Evolutionary conservation across 495 filamentous ascomycete species (phyloP).

Genomic region (Hypoxylon subgilvum): DNA sequence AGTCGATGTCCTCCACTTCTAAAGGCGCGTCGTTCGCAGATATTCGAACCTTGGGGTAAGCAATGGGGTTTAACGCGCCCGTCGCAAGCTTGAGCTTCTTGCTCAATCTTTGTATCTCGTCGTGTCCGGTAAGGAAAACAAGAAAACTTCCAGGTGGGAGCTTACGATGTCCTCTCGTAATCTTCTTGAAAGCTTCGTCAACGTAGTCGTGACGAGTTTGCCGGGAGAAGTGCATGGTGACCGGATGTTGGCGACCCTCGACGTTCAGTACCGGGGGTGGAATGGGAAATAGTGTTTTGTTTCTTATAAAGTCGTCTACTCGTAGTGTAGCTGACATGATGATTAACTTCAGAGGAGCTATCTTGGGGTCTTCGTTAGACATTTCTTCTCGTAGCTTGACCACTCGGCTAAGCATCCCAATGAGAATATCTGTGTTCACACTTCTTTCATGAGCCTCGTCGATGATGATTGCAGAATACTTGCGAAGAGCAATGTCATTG

Average conservation of each 20-base stretch:
- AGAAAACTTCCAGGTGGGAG: slow-evolving; percentile 91
- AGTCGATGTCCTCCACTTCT: slow-evolving; percentile 86
- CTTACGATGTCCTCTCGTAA: slow-evolving; percentile 86
- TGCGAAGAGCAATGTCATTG: slow-evolving; percentile 86
- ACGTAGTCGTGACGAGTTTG: slow-evolving; percentile 86
- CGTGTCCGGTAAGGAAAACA: slow-evolving; percentile 94
- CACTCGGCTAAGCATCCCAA: slow-evolving; percentile 93
- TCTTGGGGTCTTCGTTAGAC: slow-evolving; percentile 54
- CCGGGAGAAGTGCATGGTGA: slow-evolving; percentile 86
- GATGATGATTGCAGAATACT: slow-evolving; percentile 92
- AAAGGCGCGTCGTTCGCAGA: slow-evolving; percentile 78
- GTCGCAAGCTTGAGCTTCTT: slow-evolving; percentile 79
- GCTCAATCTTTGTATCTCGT: slow-evolving; percentile 80
- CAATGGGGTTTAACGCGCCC: slow-evolving; percentile 54
- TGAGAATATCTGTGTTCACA: slow-evolving; percentile 95
- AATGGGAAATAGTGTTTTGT: slow-evolving; percentile 76
- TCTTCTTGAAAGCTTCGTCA: slow-evolving; percentile 85
- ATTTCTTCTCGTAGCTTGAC: slow-evolving; percentile 68
- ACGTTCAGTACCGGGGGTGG: slow-evolving; percentile 85
- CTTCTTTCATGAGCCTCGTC: slow-evolving; percentile 98
- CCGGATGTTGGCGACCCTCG: slow-evolving; percentile 91
- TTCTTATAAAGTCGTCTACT: slow-evolving; percentile 88
- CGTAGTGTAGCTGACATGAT: slow-evolving; percentile 98
- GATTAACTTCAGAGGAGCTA: slow-evolving; percentile 84
- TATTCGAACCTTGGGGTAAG: slow-evolving; percentile 71